Evolutionary conservation across 148 eudicot genomes (phyloP).

Genomic region (Chenopodium suecicum): DNA sequence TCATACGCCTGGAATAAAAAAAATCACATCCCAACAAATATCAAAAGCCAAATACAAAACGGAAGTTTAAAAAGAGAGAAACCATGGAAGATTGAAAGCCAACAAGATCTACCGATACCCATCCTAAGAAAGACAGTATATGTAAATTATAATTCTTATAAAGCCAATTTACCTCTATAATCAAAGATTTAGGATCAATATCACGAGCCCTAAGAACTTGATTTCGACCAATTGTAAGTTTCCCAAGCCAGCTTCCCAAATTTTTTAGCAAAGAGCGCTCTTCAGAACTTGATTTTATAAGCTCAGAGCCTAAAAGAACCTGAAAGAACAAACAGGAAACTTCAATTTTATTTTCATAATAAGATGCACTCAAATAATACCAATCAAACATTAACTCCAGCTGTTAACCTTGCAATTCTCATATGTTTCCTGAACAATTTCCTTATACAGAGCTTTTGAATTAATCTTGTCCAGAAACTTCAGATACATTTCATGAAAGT

Average conservation of each 20-base stretch:
- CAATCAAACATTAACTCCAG: conserved; percentile 38
- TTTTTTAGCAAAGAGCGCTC: conserved; percentile 94
- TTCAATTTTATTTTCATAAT: not conserved
- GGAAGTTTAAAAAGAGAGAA: not conserved
- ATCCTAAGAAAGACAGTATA: not conserved
- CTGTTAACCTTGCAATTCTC: conserved; percentile 89
- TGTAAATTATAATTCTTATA: not conserved
- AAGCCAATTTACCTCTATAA: conserved; percentile 60
- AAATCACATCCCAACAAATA: not conserved
- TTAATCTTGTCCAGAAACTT: conserved; percentile 84
- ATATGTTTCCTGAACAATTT: conserved; percentile 75
- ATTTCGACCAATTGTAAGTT: conserved; percentile 89
- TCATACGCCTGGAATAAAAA: conserved; percentile 70
- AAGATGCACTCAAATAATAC: not conserved
- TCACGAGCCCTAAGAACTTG: conserved; percentile 81
- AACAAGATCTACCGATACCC: not conserved
- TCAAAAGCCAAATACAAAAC: not conserved
- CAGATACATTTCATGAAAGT: conserved; percentile 89
- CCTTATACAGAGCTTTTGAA: conserved; percentile 65
- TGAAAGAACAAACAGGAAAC: conserved; percentile 21
- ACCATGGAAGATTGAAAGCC: not conserved
- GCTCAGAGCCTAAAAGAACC: conserved; percentile 95
- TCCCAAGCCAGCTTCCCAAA: conserved; percentile 98
- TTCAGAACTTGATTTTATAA: conserved; percentile 93
- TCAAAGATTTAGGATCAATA: conserved; percentile 85